Conservation (phyloP, 2,329 filamentous ascomycete species). For the Hypoxylon sp. region DNA sequence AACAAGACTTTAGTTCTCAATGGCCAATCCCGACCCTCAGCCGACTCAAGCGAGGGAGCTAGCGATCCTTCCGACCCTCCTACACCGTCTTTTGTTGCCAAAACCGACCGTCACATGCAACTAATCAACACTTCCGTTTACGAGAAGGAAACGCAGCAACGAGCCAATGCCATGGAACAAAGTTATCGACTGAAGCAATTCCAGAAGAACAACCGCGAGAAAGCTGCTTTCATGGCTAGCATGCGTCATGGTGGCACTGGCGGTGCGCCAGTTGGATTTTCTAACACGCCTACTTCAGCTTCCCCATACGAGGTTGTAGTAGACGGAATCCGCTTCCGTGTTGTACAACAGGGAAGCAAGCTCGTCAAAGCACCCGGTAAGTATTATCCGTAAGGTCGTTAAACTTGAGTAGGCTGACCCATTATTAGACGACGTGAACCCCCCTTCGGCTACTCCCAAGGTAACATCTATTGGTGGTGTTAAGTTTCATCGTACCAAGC, state of each 20-base stretch:
- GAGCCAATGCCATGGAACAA: constrained; percentile 80
- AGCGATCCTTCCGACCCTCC: constrained; percentile 57
- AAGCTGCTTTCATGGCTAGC: constrained; percentile 66
- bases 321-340: constrained; percentile 80
- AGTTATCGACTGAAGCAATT: constrained; percentile 72
- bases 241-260: constrained; percentile 57
- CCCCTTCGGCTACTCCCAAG: constrained; percentile 80
- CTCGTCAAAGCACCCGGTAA: constrained; percentile 81
- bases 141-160: constrained; percentile 78
- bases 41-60: constrained; percentile 47
- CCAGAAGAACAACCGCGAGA: constrained; percentile 71
- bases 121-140: constrained; percentile 86
- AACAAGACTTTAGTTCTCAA: constrained; percentile 55
- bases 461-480: constrained; percentile 80
- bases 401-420: constrained; percentile 44
- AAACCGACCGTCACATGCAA: constrained; percentile 83
- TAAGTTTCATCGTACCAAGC: constrained; percentile 87
- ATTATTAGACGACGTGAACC: constrained; percentile 69
- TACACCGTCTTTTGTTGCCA: constrained; percentile 75
- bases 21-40: constrained; percentile 48
- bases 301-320: constrained; percentile 75
- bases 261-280: constrained; percentile 39
- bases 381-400: constrained; percentile 49
- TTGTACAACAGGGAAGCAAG: constrained; percentile 85
- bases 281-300: constrained; percentile 55